These are phyloP conservation scores for Colletotrichum gloeosporioides DNA, from an alignment of 2,329 filamentous ascomycete genomes.

Conservation along the genomic window DNA sequence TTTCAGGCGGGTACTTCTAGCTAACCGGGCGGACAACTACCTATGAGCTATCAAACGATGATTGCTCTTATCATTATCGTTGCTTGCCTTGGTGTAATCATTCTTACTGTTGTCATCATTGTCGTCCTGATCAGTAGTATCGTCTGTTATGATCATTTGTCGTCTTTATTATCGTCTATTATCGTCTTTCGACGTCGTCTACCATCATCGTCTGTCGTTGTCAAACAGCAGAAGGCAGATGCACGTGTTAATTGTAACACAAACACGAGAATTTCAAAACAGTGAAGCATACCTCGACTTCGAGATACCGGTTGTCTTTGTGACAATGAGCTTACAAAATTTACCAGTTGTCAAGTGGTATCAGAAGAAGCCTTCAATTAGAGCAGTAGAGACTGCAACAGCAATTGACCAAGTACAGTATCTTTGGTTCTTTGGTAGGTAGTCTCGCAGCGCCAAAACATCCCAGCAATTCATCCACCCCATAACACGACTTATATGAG, in stretches of 20 bases:
- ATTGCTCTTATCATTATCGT: too few relatives aligned
- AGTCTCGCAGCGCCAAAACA: background rate
- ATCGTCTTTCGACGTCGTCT: too few relatives aligned
- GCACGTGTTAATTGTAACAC: background rate
- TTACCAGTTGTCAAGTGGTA: background rate
- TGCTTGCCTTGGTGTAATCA: too few relatives aligned
- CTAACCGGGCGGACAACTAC: too few relatives aligned
- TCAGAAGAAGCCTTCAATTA: background rate
- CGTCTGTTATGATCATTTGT: too few relatives aligned
- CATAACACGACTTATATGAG: background rate
- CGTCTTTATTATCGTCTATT: too few relatives aligned
- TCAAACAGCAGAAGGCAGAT: background rate
- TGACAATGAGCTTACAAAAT: background rate
- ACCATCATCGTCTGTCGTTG: too few relatives aligned
- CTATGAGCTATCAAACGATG: too few relatives aligned
- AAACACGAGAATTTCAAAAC: background rate
- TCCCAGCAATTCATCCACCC: background rate
- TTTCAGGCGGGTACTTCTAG: too few relatives aligned
- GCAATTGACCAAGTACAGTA: background rate
- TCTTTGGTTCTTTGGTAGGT: background rate
- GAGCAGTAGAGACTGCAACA: background rate
- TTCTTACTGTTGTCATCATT: too few relatives aligned
- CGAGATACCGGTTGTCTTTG: background rate
- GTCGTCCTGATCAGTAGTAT: too few relatives aligned
- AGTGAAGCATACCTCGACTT: background rate